These are phyloP conservation scores for Xylaria nigripes DNA, from an alignment of 495 filamentous ascomycete genomes.

Conservation along the genomic window DNA sequence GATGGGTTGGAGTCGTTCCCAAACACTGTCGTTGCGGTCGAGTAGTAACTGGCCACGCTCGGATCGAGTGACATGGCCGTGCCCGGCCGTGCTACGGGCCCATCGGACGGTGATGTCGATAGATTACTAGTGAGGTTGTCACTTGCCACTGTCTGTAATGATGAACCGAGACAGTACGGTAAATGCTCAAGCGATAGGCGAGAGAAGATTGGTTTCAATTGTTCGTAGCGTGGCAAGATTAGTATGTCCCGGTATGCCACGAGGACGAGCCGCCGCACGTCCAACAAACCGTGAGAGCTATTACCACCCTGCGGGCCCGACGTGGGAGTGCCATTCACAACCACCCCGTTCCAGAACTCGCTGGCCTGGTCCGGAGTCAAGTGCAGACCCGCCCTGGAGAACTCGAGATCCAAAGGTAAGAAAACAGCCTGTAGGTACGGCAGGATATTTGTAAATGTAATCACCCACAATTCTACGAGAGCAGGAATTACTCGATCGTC, in stretches of 20 bases:
- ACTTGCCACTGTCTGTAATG: conserved; percentile 29
- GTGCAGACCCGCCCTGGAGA: conserved; percentile 71
- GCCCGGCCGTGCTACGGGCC: conserved; percentile 42
- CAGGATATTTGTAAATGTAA: conserved; percentile 79
- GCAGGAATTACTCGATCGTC: conserved; percentile 79
- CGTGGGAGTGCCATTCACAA: conserved; percentile 13
- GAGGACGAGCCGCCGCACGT: conserved; percentile 81
- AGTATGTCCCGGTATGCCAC: conserved; percentile 85
- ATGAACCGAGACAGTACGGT: conserved; percentile 51
- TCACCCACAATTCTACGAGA: conserved; percentile 87
- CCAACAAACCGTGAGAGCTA: conserved; percentile 46
- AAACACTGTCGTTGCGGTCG: conserved; percentile 62
- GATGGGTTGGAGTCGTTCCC: conserved; percentile 48
- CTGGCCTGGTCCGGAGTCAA: conserved; percentile 67
- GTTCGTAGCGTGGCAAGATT: conserved; percentile 76
- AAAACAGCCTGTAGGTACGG: conserved; percentile 97
- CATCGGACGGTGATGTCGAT: conserved; percentile 31
- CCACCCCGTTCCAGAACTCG: conserved; percentile 76
- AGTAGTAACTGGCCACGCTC: conserved; percentile 62
- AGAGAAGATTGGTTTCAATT: conserved; percentile 82
- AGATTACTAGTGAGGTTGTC: conserved; percentile 37
- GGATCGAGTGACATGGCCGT: conserved; percentile 69
- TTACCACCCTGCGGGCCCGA: not conserved
- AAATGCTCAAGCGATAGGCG: conserved; percentile 75
- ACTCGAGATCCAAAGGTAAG: conserved; percentile 87